Evolutionary conservation across 2,329 filamentous ascomycete genomes (phyloP).

Genomic region (Fusarium scirpi): DNA sequence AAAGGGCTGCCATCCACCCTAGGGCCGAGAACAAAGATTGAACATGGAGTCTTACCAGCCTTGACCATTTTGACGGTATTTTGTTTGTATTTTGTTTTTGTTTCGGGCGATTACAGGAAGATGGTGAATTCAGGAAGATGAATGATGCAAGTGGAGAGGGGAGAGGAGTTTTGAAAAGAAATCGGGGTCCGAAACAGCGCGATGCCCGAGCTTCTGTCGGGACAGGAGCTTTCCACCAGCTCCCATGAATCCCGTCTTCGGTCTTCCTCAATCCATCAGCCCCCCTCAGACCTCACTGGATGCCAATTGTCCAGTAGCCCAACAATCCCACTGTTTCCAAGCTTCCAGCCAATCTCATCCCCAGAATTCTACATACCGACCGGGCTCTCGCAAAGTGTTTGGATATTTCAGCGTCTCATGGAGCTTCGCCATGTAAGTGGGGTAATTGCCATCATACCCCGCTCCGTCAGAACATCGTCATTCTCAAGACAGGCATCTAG

Average conservation of each 20-base stretch:
- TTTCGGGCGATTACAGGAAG: slow-evolving; percentile 22
- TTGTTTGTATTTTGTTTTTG: slow-evolving; percentile 41
- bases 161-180: slow-evolving; percentile 44
- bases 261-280: slow-evolving; percentile 3
- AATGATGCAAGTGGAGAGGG: slow-evolving; percentile 43
- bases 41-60: slow-evolving; percentile 75
- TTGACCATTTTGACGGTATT: slow-evolving; percentile 89
- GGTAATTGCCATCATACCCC: slow-evolving; percentile 35
- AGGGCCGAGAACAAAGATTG: slow-evolving; percentile 11
- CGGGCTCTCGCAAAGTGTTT: slow-evolving; percentile 35
- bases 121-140: slow-evolving; percentile 35
- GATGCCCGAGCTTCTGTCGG: slow-evolving; percentile 25
- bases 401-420: slow-evolving; percentile 18
- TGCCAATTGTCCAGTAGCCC: slow-evolving; percentile 1
- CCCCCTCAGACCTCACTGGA: slow-evolving; percentile 1
- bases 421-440: slow-evolving; percentile 35
- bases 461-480: slow-evolving; percentile 44
- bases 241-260: not conserved
- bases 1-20: slow-evolving; percentile 43
- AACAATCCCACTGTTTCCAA: slow-evolving; percentile 2
- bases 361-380: not conserved
- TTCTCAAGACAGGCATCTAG: slow-evolving; percentile 19
- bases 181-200: slow-evolving; percentile 42
- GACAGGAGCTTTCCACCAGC: slow-evolving; percentile 17
- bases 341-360: slow-evolving; percentile 29